phyloP scores from a whole-genome alignment of 1,284 basidiomycete genomes.

The Quambalaria eucalypti region DNA sequence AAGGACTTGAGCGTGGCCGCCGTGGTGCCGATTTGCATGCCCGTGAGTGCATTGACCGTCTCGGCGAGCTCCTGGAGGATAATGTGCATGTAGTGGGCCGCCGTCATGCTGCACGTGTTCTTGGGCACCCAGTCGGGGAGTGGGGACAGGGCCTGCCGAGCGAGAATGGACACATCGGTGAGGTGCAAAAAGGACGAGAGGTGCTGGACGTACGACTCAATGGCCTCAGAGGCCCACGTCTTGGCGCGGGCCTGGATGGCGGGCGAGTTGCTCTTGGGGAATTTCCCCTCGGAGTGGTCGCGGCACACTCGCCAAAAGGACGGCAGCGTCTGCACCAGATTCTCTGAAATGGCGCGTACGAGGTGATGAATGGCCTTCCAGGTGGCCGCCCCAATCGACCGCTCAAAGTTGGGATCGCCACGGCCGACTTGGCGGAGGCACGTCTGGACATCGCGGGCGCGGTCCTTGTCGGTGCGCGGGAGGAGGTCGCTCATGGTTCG shows the following conservation, averaged over 20 bases:
- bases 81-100: slow-evolving; percentile 68
- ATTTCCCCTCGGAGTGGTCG: slow-evolving; percentile 64
- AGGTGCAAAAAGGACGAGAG: slow-evolving; percentile 83
- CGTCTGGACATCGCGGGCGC: slow-evolving; percentile 45
- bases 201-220: slow-evolving; percentile 75
- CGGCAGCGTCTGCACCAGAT: slow-evolving; percentile 59
- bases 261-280: slow-evolving; percentile 36
- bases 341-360: slow-evolving; percentile 52
- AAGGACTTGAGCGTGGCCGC: slow-evolving; percentile 63
- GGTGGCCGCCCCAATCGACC: slow-evolving; percentile 15
- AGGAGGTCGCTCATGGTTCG: slow-evolving; percentile 1
- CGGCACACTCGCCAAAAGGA: slow-evolving; percentile 89
- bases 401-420: slow-evolving; percentile 17
- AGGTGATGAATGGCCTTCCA: slow-evolving; percentile 73
- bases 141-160: slow-evolving; percentile 53
- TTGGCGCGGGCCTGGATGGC: slow-evolving; percentile 74
- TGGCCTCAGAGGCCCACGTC: slow-evolving; percentile 80
- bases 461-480: slow-evolving; percentile 59
- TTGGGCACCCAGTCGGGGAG: slow-evolving; percentile 62
- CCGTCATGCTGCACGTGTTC: slow-evolving; percentile 71
- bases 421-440: slow-evolving; percentile 36
- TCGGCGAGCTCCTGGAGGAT: slow-evolving; percentile 77
- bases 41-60: slow-evolving; percentile 68
- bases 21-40: slow-evolving; percentile 62
- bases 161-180: slow-evolving; percentile 59